These are phyloP conservation scores for Zasmidium cellare DNA, from an alignment of 2,329 filamentous ascomycete species.

Conservation along the genomic window DNA sequence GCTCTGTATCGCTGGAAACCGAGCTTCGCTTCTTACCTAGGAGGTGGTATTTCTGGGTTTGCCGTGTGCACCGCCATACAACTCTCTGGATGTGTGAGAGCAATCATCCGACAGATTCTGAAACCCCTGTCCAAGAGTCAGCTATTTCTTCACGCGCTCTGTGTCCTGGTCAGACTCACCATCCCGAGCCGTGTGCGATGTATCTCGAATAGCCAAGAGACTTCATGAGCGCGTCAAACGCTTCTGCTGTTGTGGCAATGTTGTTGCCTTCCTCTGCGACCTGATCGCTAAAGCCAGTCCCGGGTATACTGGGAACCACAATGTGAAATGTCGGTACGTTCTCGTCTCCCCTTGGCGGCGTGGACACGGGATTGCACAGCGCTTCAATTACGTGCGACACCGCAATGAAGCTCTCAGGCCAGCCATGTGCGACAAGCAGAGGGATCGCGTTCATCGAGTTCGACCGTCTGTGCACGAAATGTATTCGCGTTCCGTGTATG, in stretches of 20 bases:
- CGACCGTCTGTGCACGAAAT: constrained; percentile 65
- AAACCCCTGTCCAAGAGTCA: constrained; percentile 40
- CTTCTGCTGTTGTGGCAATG: constrained; percentile 54
- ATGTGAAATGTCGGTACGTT: constrained; percentile 59
- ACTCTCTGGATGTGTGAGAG: constrained; percentile 47
- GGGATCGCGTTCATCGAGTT: constrained; percentile 57
- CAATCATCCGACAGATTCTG: constrained; percentile 47
- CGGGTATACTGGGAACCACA: constrained; percentile 66
- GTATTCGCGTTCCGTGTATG: constrained; percentile 53
- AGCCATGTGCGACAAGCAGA: constrained; percentile 64
- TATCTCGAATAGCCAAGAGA: constrained; percentile 61
- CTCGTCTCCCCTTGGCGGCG: constrained; percentile 26
- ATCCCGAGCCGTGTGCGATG: constrained; percentile 57
- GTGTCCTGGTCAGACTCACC: constrained; percentile 34
- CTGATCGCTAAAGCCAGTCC: constrained; percentile 67
- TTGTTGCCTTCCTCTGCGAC: constrained; percentile 52
- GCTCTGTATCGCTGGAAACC: background rate
- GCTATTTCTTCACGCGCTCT: background rate
- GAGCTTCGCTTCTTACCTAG: constrained; percentile 32
- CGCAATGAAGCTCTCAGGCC: constrained; percentile 65
- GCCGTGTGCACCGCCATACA: constrained; percentile 64
- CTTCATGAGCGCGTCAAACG: constrained; percentile 62
- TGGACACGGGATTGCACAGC: constrained; percentile 55
- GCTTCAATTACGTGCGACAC: constrained; percentile 56
- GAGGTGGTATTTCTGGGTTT: constrained; percentile 56